Conservation (phyloP, 306 rosid species). For the Inga leiocalycina region DNA sequence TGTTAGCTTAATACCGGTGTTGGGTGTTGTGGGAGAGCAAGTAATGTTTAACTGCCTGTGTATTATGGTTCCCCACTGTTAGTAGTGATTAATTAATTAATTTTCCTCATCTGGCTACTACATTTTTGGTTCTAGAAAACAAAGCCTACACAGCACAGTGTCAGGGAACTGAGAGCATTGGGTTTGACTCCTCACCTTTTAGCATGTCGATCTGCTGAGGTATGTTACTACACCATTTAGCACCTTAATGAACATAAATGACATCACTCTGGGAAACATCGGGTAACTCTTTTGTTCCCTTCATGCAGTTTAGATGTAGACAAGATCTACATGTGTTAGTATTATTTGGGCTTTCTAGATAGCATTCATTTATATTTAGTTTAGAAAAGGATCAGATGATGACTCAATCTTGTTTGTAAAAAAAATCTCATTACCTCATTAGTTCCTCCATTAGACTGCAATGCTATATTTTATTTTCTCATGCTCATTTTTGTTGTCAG, state of each 20-base stretch:
- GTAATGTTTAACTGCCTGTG: conserved; percentile 53
- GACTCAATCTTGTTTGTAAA: conserved; percentile 8
- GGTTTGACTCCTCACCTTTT: conserved; percentile 96
- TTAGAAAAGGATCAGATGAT: conserved; percentile 7
- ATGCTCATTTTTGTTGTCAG: conserved; percentile 16
- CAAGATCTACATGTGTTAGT: background rate
- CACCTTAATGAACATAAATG: conserved; percentile 28
- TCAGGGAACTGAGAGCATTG: conserved; percentile 91
- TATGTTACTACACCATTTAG: conserved; percentile 34
- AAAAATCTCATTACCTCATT: background rate
- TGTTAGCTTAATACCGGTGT: conserved; percentile 95
- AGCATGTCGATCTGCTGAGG: conserved; percentile 98
- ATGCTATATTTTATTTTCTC: conserved; percentile 22
- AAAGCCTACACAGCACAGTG: conserved; percentile 96
- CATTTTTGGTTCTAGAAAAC: conserved; percentile 72
- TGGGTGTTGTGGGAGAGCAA: conserved; percentile 99
- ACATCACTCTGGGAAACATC: background rate
- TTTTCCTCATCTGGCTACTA: conserved; percentile 31
- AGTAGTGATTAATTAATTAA: conserved; percentile 5
- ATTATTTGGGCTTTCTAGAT: conserved; percentile 8
- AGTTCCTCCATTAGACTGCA: conserved; percentile 16
- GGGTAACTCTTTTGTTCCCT: background rate
- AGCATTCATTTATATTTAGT: background rate
- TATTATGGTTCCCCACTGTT: conserved; percentile 28
- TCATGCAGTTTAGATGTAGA: conserved; percentile 6